These are phyloP conservation scores for Lojkania enalia DNA, from an alignment of 2,329 filamentous ascomycete genomes.

Conservation along the genomic window DNA sequence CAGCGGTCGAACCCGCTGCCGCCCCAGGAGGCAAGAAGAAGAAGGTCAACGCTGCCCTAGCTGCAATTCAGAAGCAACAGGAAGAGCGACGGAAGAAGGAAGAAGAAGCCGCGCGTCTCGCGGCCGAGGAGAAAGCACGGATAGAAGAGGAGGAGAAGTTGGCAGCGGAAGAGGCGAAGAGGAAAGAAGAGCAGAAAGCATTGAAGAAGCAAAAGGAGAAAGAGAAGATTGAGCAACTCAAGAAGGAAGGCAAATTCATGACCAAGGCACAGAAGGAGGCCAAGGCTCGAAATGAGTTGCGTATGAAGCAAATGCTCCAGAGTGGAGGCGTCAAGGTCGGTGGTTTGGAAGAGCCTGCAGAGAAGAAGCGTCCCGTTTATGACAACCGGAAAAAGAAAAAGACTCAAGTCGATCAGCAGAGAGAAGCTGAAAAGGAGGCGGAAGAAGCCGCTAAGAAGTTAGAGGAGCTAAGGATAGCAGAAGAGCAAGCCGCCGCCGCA, in stretches of 20 bases:
- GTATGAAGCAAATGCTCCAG: constrained; percentile 82
- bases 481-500: constrained; percentile 74
- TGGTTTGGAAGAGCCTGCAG: constrained; percentile 64
- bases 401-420: constrained; percentile 61
- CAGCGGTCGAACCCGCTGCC: constrained; percentile 31
- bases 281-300: constrained; percentile 76
- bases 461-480: constrained; percentile 55
- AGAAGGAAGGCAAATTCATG: constrained; percentile 84
- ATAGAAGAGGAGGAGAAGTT: constrained; percentile 67
- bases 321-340: constrained; percentile 68
- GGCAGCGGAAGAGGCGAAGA: constrained; percentile 69
- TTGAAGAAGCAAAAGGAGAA: constrained; percentile 85
- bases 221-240: constrained; percentile 82
- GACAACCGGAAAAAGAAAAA: constrained; percentile 79
- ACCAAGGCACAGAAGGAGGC: constrained; percentile 85
- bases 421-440: constrained; percentile 48
- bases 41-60: constrained; percentile 78
- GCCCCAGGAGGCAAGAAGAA: constrained; percentile 73
- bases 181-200: constrained; percentile 72
- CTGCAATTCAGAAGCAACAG: constrained; percentile 78
- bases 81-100: constrained; percentile 70
- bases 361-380: constrained; percentile 78
- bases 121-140: constrained; percentile 66
- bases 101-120: constrained; percentile 63
- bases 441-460: constrained; percentile 61